These are phyloP conservation scores for Thymus quinquecostatus DNA, from an alignment of 257 asterid species.

Conservation along the genomic window DNA sequence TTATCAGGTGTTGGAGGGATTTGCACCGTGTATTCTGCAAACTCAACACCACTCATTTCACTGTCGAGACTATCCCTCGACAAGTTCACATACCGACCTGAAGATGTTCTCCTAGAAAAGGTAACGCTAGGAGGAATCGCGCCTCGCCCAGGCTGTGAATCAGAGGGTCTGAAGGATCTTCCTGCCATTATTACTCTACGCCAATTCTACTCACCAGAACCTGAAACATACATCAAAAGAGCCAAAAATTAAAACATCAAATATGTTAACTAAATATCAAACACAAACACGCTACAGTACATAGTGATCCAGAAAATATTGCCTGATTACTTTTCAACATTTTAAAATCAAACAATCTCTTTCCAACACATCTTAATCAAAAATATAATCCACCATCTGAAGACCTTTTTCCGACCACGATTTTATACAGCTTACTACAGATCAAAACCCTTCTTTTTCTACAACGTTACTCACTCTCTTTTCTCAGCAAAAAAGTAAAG, in stretches of 20 bases:
- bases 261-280: conserved; percentile 6
- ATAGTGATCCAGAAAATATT: background rate
- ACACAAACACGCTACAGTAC: conserved; percentile 9
- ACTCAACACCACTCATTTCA: conserved; percentile 72
- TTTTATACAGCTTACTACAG: conserved; percentile 3
- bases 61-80: conserved; percentile 94
- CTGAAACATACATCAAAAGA: conserved; percentile 36
- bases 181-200: conserved; percentile 54
- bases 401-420: conserved; percentile 3
- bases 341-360: background rate
- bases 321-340: conserved; percentile 7
- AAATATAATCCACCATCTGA: conserved; percentile 13
- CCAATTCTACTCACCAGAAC: conserved; percentile 38
- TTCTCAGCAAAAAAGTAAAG: conserved; percentile 35
- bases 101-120: conserved; percentile 72
- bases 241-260: conserved; percentile 21
- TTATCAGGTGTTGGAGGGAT: conserved; percentile 95
- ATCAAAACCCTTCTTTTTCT: conserved; percentile 31
- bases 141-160: conserved; percentile 47
- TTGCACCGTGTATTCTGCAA: conserved; percentile 76
- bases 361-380: background rate
- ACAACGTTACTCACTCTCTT: conserved; percentile 26
- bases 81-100: conserved; percentile 84
- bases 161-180: conserved; percentile 57
- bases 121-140: conserved; percentile 60